A percentile compares a stretch with the other conserved stretches of the same genome.
phyloP scores from a whole-genome alignment of 2,329 filamentous ascomycete genomes.

The Apiospora hydei region DNA sequence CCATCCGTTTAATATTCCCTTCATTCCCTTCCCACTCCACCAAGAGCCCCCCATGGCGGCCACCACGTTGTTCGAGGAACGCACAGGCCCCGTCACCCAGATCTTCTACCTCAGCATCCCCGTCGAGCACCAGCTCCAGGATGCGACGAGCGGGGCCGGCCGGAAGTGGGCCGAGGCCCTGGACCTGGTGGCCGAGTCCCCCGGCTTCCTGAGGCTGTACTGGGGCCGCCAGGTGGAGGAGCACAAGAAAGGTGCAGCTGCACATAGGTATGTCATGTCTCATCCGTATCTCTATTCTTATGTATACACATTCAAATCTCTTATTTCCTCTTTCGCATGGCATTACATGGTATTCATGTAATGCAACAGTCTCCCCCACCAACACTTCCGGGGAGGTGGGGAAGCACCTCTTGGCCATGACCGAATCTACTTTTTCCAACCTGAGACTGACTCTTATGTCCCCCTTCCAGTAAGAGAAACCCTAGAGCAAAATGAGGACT shows the following conservation, averaged over 20 bases:
- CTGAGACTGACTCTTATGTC: neutral
- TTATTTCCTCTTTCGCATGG: neutral
- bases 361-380: neutral
- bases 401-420: neutral
- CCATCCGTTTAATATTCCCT: too few relatives aligned
- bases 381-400: neutral
- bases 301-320: neutral
- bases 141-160: constrained; percentile 16
- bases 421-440: neutral
- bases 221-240: constrained; percentile 14
- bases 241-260: constrained; percentile 15
- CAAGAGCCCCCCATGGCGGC: neutral
- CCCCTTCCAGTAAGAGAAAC: neutral
- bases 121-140: constrained; percentile 22
- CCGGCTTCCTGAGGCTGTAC: constrained; percentile 20
- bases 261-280: constrained; percentile 20
- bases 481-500: constrained; percentile 15
- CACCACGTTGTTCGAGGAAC: neutral
- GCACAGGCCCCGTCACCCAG: constrained; percentile 19
- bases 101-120: constrained; percentile 23
- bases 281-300: neutral
- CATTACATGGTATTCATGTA: neutral
- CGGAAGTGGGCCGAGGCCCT: constrained; percentile 12
- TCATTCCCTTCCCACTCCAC: too few relatives aligned
- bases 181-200: constrained; percentile 1